Conservation (phyloP, 208 protist genomes). For the Tritrichomonas musculus region DNA sequence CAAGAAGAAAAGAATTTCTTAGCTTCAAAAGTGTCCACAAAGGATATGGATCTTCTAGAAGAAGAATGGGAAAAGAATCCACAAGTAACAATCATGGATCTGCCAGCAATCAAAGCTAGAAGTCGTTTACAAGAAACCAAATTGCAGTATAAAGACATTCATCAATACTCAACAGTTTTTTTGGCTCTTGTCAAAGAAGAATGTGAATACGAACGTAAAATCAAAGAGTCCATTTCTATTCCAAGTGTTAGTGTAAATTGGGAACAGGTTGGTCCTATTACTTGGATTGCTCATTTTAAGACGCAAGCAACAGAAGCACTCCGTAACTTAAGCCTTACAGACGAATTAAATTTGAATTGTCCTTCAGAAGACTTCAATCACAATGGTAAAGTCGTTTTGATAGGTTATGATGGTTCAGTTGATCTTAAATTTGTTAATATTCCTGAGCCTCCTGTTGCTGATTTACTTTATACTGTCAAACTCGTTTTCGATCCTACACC, state of each 20-base stretch:
- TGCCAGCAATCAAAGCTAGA: neutral
- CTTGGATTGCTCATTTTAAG: neutral
- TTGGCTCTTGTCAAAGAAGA: slow-evolving; percentile 74
- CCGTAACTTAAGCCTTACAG: neutral
- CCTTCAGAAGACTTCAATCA: too few species aligned
- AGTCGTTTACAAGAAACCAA: neutral
- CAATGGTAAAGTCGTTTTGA: slow-evolving; percentile 56
- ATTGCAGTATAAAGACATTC: slow-evolving; percentile 70
- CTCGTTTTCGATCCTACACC: slow-evolving; percentile 78
- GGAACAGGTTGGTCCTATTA: neutral
- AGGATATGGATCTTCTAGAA: slow-evolving; percentile 63
- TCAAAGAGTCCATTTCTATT: slow-evolving; percentile 64
- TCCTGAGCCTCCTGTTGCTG: neutral
- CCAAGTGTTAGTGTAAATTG: neutral
- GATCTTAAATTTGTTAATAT: slow-evolving; percentile 62
- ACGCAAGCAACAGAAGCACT: neutral
- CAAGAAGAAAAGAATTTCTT: slow-evolving; percentile 72
- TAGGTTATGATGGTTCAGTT: slow-evolving; percentile 54
- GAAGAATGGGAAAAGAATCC: slow-evolving; percentile 53
- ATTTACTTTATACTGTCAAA: slow-evolving; percentile 62
- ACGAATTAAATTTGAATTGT: neutral
- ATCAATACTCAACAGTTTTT: slow-evolving; percentile 76
- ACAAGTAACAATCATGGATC: neutral
- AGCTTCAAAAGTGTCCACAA: slow-evolving; percentile 55
- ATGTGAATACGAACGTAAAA: slow-evolving; percentile 69